These are phyloP conservation scores for Penicillium egyptiacum DNA, from an alignment of 495 filamentous ascomycete species.

Conservation along the genomic window DNA sequence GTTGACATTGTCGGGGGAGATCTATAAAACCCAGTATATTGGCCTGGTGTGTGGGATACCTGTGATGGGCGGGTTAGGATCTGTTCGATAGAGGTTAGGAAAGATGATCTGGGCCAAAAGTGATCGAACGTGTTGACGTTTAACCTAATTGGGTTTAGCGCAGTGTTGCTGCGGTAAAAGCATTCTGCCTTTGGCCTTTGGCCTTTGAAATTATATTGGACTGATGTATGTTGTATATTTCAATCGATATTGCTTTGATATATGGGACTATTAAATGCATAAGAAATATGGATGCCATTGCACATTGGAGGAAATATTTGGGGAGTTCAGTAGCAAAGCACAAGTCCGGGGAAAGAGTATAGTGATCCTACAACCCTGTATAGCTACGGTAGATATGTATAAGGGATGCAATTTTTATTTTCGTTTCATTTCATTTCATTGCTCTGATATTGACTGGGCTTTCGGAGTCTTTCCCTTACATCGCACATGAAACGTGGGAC, in stretches of 20 bases:
- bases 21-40: neutral
- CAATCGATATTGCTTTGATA: too few relatives aligned
- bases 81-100: neutral
- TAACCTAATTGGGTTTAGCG: constrained; percentile 31
- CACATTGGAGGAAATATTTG: neutral
- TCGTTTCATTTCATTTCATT: neutral
- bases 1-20: constrained; percentile 10
- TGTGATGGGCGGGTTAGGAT: neutral
- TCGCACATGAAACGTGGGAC: constrained; percentile 5
- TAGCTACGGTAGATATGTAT: neutral
- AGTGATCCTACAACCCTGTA: neutral
- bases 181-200: neutral
- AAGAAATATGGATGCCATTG: too few relatives aligned
- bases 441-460: neutral
- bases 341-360: neutral
- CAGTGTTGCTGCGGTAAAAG: constrained; percentile 24
- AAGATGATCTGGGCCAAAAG: neutral
- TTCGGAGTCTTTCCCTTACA: neutral
- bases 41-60: too few relatives aligned
- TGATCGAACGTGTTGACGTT: constrained; percentile 29
- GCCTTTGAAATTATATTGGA: neutral
- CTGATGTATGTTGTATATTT: neutral
- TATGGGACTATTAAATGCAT: too few relatives aligned
- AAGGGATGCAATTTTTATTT: neutral
- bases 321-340: neutral